These are phyloP conservation scores for Borovskyia barvae DNA, from an alignment of 208 protist genomes.

Conservation along the genomic window DNA sequence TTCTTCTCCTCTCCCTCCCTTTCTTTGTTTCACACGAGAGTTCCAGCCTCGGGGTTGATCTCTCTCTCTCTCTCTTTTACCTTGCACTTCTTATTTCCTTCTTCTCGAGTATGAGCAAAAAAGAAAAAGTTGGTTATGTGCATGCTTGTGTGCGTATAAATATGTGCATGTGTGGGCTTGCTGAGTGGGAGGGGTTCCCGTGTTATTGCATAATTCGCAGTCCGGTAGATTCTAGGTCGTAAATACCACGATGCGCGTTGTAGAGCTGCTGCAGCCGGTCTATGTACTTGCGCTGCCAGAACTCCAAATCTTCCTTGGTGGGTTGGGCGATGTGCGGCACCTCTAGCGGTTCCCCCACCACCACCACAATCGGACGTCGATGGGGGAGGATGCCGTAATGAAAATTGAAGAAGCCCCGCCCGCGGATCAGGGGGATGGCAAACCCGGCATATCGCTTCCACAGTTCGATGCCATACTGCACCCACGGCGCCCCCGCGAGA, in stretches of 20 bases:
- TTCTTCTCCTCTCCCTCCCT: neutral
- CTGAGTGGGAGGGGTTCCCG: too few species aligned
- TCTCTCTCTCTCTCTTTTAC: too few species aligned
- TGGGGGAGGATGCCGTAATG: constrained; percentile 67
- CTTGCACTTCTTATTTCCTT: too few species aligned
- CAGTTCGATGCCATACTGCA: constrained; percentile 26
- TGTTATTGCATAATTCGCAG: constrained; percentile 62
- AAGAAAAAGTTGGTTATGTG: too few species aligned
- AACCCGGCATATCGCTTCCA: constrained; percentile 59
- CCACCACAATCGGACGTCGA: constrained; percentile 74
- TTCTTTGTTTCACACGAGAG: too few species aligned
- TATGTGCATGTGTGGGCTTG: neutral
- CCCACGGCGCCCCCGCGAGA: constrained; percentile 24
- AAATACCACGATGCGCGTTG: constrained; percentile 62
- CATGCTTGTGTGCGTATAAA: neutral
- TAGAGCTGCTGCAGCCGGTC: constrained; percentile 70
- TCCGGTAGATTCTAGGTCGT: constrained; percentile 66
- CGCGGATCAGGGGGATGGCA: constrained; percentile 59
- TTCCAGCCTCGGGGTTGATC: too few species aligned
- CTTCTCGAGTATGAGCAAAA: too few species aligned
- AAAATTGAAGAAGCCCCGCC: constrained; percentile 83
- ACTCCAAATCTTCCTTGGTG: constrained; percentile 56
- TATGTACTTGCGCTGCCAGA: constrained; percentile 81
- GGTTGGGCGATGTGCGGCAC: constrained; percentile 67
- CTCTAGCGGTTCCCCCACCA: constrained; percentile 74